phyloP scores from a whole-genome alignment of 2,329 filamentous ascomycete genomes.

The Pestalotiopsis sp. region DNA sequence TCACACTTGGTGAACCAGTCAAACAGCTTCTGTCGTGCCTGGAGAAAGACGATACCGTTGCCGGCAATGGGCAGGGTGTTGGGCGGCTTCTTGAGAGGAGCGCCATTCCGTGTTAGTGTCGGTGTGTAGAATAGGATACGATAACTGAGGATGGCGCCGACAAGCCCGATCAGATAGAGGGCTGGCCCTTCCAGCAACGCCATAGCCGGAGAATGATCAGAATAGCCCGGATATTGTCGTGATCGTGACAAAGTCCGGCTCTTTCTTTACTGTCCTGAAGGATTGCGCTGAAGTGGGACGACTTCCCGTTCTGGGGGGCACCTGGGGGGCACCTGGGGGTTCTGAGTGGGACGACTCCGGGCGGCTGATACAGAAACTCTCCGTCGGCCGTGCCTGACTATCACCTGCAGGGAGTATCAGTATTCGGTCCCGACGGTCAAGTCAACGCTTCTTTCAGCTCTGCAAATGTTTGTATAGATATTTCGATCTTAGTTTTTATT shows the following conservation, averaged over 20 bases:
- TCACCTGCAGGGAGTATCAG: no score
- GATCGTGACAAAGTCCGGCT: not conserved
- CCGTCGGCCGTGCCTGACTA: not conserved
- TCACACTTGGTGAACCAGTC: constrained; percentile 66
- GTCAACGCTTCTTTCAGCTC: no score
- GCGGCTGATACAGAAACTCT: not conserved
- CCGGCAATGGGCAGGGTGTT: constrained; percentile 59
- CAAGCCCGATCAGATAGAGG: constrained; percentile 21
- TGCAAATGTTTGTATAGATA: no score
- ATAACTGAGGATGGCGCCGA: constrained; percentile 25
- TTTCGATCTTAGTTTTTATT: no score
- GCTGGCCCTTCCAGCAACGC: constrained; percentile 22
- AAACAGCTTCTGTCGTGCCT: constrained; percentile 62
- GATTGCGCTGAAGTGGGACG: not conserved
- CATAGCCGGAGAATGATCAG: constrained; percentile 17
- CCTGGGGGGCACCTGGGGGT: not conserved
- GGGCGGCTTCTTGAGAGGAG: constrained; percentile 45
- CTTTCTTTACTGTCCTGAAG: not conserved
- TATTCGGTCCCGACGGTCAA: no score
- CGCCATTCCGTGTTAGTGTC: constrained; percentile 31
- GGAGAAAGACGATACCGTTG: constrained; percentile 65
- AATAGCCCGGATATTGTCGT: not conserved
- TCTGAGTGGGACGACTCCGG: not conserved
- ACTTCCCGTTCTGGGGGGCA: not conserved
- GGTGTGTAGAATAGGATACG: constrained; percentile 25